A percentile compares a stretch with the other conserved stretches of the same genome.
Conservation (phyloP, 768 basidiomycete species). For the Termitomyces sp. region DNA sequence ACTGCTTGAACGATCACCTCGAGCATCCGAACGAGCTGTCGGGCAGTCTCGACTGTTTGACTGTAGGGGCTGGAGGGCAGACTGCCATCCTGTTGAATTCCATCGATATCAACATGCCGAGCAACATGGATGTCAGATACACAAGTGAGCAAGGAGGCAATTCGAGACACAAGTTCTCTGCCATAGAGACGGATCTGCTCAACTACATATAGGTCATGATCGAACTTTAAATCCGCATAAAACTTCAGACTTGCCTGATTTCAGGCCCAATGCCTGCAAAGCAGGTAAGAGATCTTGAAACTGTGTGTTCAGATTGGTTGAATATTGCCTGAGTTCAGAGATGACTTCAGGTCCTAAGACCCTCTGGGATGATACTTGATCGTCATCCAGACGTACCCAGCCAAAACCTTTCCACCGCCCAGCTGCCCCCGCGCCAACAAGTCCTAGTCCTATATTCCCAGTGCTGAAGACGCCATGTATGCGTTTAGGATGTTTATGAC, state of each 20-base stretch:
- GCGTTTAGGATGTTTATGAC: slow-evolving; percentile 43
- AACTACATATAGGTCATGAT: slow-evolving; percentile 22
- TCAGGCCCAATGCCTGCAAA: slow-evolving; percentile 28
- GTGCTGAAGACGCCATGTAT: slow-evolving; percentile 60
- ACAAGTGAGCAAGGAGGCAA: slow-evolving; percentile 56
- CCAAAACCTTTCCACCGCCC: slow-evolving; percentile 86
- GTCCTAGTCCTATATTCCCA: slow-evolving; percentile 64
- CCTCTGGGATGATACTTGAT: slow-evolving; percentile 43
- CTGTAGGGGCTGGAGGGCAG: slow-evolving; percentile 50
- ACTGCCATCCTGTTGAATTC: slow-evolving; percentile 49
- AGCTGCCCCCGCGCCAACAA: slow-evolving; percentile 77
- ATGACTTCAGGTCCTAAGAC: slow-evolving; percentile 50
- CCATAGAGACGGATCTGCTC: slow-evolving; percentile 40
- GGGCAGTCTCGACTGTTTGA: slow-evolving; percentile 66
- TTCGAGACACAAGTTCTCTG: slow-evolving; percentile 48
- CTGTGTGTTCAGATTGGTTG: slow-evolving; percentile 48
- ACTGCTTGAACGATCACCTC: slow-evolving; percentile 70
- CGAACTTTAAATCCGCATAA: neutral
- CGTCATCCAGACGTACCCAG: slow-evolving; percentile 58
- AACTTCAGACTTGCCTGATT: slow-evolving; percentile 31
- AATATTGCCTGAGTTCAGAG: slow-evolving; percentile 45
- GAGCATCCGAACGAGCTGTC: slow-evolving; percentile 61
- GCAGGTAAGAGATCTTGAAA: slow-evolving; percentile 36
- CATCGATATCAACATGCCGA: slow-evolving; percentile 80
- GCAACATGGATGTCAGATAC: slow-evolving; percentile 76